A percentile compares a stretch with the other conserved stretches of the same genome.
Evolutionary conservation across 2,329 filamentous ascomycete species (phyloP).

Genomic region (Aspergillus chevalieri): DNA sequence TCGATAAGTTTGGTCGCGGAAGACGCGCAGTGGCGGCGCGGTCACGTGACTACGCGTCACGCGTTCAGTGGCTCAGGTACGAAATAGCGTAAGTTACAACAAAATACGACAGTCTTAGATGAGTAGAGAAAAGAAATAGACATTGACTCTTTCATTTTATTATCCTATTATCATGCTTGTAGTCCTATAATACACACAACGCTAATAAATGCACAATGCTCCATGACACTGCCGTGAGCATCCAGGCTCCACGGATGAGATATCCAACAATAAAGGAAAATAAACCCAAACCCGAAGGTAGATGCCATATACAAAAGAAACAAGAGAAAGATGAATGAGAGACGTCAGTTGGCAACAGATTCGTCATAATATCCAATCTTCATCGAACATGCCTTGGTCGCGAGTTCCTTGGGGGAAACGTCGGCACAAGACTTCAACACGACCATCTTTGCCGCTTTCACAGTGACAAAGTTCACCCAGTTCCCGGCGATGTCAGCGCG

Average conservation of each 20-base stretch:
- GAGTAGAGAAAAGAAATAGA: neutral
- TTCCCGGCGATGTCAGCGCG: conserved; percentile 42
- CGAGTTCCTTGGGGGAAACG: conserved; percentile 31
- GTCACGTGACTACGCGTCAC: conserved; percentile 32
- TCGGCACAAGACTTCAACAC: conserved; percentile 40
- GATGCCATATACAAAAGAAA: neutral
- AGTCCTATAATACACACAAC: conserved; percentile 4
- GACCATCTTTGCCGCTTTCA: conserved; percentile 41
- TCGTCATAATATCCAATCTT: conserved; percentile 23
- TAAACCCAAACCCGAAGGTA: neutral
- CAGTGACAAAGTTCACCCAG: conserved; percentile 46
- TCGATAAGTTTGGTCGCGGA: neutral
- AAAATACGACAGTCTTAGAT: neutral
- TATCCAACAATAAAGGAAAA: neutral
- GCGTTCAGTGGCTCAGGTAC: conserved; percentile 11
- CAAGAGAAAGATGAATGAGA: neutral
- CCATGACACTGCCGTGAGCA: conserved; percentile 20
- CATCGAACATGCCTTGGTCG: conserved; percentile 24
- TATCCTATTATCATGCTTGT: neutral
- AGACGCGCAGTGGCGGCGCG: conserved; percentile 21
- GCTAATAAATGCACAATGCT: conserved; percentile 21
- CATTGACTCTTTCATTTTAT: neutral
- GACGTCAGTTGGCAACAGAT: conserved; percentile 2
- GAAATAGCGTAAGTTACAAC: too few relatives aligned
- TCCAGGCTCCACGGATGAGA: conserved; percentile 13